Percentiles rank a stretch among this genome's conserved stretches.
Evolutionary conservation across 2,329 filamentous ascomycete species (phyloP).

Genomic region (Alternaria longipes): DNA sequence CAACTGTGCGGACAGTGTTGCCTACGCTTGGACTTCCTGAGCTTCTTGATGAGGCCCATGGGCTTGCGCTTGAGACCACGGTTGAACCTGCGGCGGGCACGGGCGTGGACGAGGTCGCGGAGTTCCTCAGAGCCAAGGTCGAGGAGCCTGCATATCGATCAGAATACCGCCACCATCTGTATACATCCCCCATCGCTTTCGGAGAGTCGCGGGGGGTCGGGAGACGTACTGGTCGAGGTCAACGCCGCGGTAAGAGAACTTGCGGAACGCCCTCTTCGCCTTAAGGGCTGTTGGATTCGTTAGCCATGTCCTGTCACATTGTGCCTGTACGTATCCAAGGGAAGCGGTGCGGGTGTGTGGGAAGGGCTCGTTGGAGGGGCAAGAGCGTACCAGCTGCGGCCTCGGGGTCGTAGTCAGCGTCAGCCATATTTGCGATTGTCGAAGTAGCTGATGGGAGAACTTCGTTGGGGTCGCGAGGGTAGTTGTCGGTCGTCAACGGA

Average conservation of each 20-base stretch:
- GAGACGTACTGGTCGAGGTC: constrained; percentile 95
- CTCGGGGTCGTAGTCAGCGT: constrained; percentile 74
- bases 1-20: background rate
- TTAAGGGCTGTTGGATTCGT: constrained; percentile 78
- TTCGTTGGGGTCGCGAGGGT: constrained; percentile 48
- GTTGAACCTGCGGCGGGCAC: constrained; percentile 99
- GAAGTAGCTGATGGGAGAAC: constrained; percentile 55
- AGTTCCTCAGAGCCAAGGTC: constrained; percentile 98
- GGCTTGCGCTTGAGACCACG: constrained; percentile 99
- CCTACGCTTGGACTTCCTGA: constrained; percentile 78
- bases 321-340: constrained; percentile 8
- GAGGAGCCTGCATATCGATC: constrained; percentile 75
- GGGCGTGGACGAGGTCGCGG: constrained; percentile 98
- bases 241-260: constrained; percentile 99
- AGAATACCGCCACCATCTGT: constrained; percentile 24
- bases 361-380: constrained; percentile 20
- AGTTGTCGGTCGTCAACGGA: constrained; percentile 37
- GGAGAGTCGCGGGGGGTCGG: constrained; percentile 9
- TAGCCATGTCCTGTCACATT: constrained; percentile 33
- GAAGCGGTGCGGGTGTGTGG: constrained; percentile 19
- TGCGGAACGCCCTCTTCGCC: constrained; percentile 99
- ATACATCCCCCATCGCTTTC: constrained; percentile 3
- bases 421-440: constrained; percentile 78
- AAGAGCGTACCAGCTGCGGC: constrained; percentile 74
- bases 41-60: constrained; percentile 99